A percentile compares a stretch with the other conserved stretches of the same genome.
Evolutionary conservation across 73 alveolate genomes (phyloP).

Genomic region (Urostyla sp.): DNA sequence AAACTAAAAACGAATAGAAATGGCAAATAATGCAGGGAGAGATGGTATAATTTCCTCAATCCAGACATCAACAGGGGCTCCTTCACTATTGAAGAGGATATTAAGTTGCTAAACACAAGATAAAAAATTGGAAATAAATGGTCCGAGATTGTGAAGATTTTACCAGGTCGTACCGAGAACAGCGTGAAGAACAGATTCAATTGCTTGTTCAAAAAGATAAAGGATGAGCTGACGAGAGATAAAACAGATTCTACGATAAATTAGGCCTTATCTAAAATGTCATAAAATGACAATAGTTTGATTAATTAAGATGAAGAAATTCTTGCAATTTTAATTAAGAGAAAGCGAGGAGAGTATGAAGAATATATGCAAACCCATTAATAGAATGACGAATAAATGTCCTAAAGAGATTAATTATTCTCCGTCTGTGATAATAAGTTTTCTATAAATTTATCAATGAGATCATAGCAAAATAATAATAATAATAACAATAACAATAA

Average conservation of each 20-base stretch:
- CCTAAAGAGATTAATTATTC: neutral
- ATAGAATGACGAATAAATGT: neutral
- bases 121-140: slow-evolving; percentile 85
- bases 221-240: slow-evolving; percentile 42
- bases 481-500: neutral
- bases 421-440: neutral
- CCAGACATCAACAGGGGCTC: slow-evolving; percentile 87
- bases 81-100: slow-evolving; percentile 85
- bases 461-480: neutral
- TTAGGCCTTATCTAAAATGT: slow-evolving; percentile 17
- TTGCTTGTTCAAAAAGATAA: slow-evolving; percentile 77
- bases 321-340: slow-evolving; percentile 29
- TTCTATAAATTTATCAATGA: neutral
- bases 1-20: slow-evolving; percentile 55
- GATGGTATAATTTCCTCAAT: slow-evolving; percentile 91
- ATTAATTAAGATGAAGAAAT: slow-evolving; percentile 35
- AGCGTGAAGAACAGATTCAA: slow-evolving; percentile 88
- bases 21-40: slow-evolving; percentile 93
- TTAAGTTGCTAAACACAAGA: slow-evolving; percentile 16
- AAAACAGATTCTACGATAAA: slow-evolving; percentile 15
- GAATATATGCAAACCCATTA: neutral
- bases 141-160: slow-evolving; percentile 84
- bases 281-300: neutral
- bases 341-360: neutral
- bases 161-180: slow-evolving; percentile 91